Evolutionary conservation across 108 stramenopile genomes (phyloP), one percentile per base, ranked within the genome.

Genomic region (Chaetoceros tenuissimus): DNA sequence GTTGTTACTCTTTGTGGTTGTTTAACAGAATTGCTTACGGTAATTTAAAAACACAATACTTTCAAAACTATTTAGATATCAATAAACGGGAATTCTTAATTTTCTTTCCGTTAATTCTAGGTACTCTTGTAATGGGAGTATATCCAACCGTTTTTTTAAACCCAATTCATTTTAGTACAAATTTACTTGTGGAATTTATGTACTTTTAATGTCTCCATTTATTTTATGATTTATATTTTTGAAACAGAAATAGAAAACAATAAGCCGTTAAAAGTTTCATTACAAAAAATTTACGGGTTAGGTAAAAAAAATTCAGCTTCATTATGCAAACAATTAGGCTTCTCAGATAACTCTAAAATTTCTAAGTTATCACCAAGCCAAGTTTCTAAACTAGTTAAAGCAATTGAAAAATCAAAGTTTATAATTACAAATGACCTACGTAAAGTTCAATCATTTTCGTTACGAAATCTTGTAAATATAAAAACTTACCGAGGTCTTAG

Each of bases 1-100:
- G 34, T 40, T 40, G 34, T 40, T 40, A 40, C 34, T 40, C 34
- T 40, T 40, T 40, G 34, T 40, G 34, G 34, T 40, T 40, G 34
- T 40, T 40, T 13, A 40, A 40, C 34, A 5, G 34, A 10, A 13
- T 40, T 40, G 34, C 34, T 40, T 40, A 40, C 13, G 34, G 34
- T 13, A 40, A 40, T 40, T 40, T 40, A 40, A 40, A 40, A 40
- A 40, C 34, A 10, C 34, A 40, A 40, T 40, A 40, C 13, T 10
- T 40, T 40, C 5, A 40, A 40, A 40, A 13, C 13, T 40, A 40
- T 40, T 40, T 40, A 40, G 34, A 40, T 40, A 40, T 40, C 5
- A 40, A 40, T 40, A 40, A 40, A 13, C 34, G 34, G 13, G 34
- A 40, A 40, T 40, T 40, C 13, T 40, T 40, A 13, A 40, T 40